Conservation (phyloP, 2,329 filamentous ascomycete genomes). For the Seiridium unicorne region DNA sequence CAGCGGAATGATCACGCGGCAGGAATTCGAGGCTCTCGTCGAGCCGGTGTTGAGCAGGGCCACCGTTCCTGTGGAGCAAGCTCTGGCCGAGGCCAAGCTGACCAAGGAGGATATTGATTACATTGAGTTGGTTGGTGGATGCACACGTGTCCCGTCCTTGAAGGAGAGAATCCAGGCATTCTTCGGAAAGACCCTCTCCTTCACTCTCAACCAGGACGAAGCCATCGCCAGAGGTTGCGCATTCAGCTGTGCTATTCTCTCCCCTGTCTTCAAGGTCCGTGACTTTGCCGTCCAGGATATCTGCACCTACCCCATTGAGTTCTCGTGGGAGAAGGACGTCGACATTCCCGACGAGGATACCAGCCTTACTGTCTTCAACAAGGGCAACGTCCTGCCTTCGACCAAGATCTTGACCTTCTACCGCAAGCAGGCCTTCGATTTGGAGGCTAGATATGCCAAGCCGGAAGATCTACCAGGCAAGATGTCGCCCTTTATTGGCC, state of each 20-base stretch:
- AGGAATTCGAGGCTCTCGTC: slow-evolving; percentile 90
- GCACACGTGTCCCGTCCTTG: slow-evolving; percentile 87
- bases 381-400: slow-evolving; percentile 92
- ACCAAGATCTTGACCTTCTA: slow-evolving; percentile 99
- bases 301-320: slow-evolving; percentile 97
- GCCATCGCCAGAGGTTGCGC: slow-evolving; percentile 93
- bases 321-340: slow-evolving; percentile 96
- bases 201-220: slow-evolving; percentile 98
- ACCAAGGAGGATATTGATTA: slow-evolving; percentile 88
- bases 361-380: slow-evolving; percentile 94
- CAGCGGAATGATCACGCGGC: slow-evolving; percentile 81
- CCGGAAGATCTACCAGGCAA: slow-evolving; percentile 85
- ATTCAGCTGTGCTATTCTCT: slow-evolving; percentile 96
- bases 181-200: slow-evolving; percentile 91
- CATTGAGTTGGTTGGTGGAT: slow-evolving; percentile 91
- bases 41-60: slow-evolving; percentile 77
- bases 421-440: slow-evolving; percentile 93
- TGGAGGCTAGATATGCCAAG: slow-evolving; percentile 91
- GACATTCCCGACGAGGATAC: slow-evolving; percentile 99
- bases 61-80: slow-evolving; percentile 78
- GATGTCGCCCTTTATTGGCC: slow-evolving; percentile 90
- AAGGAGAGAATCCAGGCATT: slow-evolving; percentile 88
- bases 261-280: slow-evolving; percentile 95
- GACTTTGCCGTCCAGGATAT: slow-evolving; percentile 98
- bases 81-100: slow-evolving; percentile 89